A percentile compares a stretch with the other conserved stretches of the same genome.
Conservation (phyloP, 768 basidiomycete genomes). For the Cubamyces sp. region DNA sequence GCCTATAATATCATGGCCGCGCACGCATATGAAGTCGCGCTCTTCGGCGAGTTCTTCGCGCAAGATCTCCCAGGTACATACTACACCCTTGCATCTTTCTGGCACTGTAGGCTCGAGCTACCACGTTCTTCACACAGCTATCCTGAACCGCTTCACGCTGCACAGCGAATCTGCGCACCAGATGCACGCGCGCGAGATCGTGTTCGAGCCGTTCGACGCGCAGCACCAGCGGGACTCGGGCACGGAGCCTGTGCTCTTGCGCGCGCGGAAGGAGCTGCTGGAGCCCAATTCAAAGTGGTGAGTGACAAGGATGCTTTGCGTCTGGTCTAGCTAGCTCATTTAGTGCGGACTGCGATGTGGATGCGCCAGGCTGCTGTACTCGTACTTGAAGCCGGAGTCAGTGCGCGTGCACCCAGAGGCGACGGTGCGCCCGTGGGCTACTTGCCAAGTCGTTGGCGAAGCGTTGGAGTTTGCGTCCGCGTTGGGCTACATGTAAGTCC, state of each 20-base stretch:
- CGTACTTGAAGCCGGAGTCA: constrained; percentile 85
- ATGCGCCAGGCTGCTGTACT: constrained; percentile 68
- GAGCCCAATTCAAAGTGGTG: constrained; percentile 70
- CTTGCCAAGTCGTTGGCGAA: constrained; percentile 77
- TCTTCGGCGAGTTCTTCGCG: constrained; percentile 82
- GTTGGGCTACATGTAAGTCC: constrained; percentile 70
- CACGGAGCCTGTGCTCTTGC: constrained; percentile 67
- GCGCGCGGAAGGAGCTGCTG: constrained; percentile 75
- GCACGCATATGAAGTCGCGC: constrained; percentile 78
- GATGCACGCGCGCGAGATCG: constrained; percentile 76
- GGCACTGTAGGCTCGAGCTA: neutral
- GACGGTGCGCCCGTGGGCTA: constrained; percentile 85
- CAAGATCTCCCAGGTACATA: constrained; percentile 54
- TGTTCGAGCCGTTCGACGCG: constrained; percentile 81
- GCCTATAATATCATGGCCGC: constrained; percentile 30
- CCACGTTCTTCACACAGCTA: constrained; percentile 50
- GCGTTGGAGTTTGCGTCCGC: constrained; percentile 81
- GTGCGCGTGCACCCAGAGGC: constrained; percentile 83
- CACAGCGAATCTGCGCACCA: constrained; percentile 77
- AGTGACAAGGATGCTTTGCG: constrained; percentile 25
- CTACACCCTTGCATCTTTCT: neutral
- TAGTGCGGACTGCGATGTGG: neutral
- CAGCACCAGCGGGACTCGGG: constrained; percentile 62
- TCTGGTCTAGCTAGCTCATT: neutral
- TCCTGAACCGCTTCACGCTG: constrained; percentile 81